These are phyloP conservation scores for Spencermartinsiella ligniputridi DNA, from an alignment of 1,139 yeast species.

Conservation along the genomic window DNA sequence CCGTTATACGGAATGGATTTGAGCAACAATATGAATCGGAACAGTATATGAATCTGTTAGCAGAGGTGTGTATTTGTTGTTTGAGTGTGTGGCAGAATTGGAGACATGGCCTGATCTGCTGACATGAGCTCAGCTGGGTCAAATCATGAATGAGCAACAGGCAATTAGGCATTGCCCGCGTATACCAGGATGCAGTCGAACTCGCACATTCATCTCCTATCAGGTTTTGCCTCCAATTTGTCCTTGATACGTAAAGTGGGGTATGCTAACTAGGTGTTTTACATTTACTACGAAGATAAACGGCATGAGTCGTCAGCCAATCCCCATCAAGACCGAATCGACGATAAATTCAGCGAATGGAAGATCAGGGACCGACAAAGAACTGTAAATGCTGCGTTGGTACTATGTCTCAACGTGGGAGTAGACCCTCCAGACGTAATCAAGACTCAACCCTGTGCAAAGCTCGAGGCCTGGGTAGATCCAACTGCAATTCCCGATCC, in stretches of 20 bases:
- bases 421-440: conserved; percentile 97
- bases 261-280: conserved; percentile 49
- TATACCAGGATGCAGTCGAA: no score
- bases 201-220: no score
- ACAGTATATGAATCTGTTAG: conserved; percentile 59
- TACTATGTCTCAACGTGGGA: conserved; percentile 84
- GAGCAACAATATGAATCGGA: conserved; percentile 62
- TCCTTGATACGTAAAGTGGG: not conserved
- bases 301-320: conserved; percentile 88
- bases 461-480: conserved; percentile 90
- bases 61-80: conserved; percentile 39
- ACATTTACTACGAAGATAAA: conserved; percentile 80
- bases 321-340: conserved; percentile 54
- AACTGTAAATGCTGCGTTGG: conserved; percentile 92
- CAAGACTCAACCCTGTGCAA: conserved; percentile 92
- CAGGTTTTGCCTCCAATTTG: no score
- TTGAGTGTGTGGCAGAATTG: not conserved
- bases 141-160: no score
- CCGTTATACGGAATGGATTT: conserved; percentile 63
- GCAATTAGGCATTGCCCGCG: no score
- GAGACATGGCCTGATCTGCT: no score
- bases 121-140: no score
- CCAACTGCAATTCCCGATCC: conserved; percentile 81
- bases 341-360: conserved; percentile 73
- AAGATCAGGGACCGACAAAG: conserved; percentile 87